Percentiles rank a stretch among this genome's conserved stretches.
Evolutionary conservation across 1,139 yeast species (phyloP).

Genomic region (Pichia sorboxylosa): DNA sequence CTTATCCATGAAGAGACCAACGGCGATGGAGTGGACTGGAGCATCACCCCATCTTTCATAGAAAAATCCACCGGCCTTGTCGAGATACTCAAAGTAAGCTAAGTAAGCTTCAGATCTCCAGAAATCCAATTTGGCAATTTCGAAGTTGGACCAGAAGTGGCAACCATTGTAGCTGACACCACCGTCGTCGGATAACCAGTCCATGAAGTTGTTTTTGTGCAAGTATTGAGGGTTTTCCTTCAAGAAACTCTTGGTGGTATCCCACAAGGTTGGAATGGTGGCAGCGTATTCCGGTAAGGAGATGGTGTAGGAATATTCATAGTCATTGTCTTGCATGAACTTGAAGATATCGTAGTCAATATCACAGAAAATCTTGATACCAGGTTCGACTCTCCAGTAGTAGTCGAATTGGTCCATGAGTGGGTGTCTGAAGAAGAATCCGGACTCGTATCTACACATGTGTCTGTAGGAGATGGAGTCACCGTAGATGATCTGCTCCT

Average conservation of each 20-base stretch:
- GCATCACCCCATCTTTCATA: conserved; percentile 95
- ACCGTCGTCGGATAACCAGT: conserved; percentile 59
- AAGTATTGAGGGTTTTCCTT: conserved; percentile 54
- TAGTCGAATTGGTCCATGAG: conserved; percentile 62
- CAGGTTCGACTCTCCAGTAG: conserved; percentile 95
- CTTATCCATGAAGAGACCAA: conserved; percentile 58
- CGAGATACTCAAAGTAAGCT: conserved; percentile 59
- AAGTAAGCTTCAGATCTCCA: conserved; percentile 65
- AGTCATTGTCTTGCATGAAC: conserved; percentile 64
- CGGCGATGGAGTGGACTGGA: conserved; percentile 82
- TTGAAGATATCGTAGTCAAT: conserved; percentile 73
- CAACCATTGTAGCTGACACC: conserved; percentile 65
- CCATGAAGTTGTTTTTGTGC: conserved; percentile 55
- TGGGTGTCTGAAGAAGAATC: conserved; percentile 76
- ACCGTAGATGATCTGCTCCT: conserved; percentile 40
- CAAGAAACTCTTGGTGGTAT: conserved; percentile 57
- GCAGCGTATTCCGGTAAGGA: conserved; percentile 73
- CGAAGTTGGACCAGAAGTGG: conserved; percentile 86
- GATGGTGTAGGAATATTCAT: conserved; percentile 69
- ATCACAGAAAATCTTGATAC: conserved; percentile 66
- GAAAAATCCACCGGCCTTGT: conserved; percentile 75
- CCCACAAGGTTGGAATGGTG: conserved; percentile 78
- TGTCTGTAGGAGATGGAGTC: conserved; percentile 52
- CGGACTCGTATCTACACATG: conserved; percentile 90
- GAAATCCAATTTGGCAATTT: conserved; percentile 60